phyloP scores from a whole-genome alignment of 495 filamentous ascomycete genomes.

The Wilcoxina mikolae region DNA sequence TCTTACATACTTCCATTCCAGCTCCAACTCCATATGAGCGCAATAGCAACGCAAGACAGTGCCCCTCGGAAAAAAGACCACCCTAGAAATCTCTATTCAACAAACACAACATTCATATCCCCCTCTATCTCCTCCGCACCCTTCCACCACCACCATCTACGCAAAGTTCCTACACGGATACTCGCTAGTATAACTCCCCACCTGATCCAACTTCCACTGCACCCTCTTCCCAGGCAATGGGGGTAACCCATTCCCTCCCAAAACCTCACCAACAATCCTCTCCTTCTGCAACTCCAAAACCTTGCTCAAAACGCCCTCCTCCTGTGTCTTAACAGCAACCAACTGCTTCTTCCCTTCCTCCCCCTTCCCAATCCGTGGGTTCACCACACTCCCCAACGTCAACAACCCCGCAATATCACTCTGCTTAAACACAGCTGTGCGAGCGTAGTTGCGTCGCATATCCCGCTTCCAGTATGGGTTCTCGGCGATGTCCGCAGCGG shows the following conservation, averaged over 20 bases:
- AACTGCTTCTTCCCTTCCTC: slow-evolving; percentile 70
- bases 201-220: slow-evolving; percentile 30
- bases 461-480: slow-evolving; percentile 99
- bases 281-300: slow-evolving; percentile 53
- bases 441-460: slow-evolving; percentile 69
- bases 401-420: slow-evolving; percentile 73
- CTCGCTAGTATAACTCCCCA: background rate
- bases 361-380: slow-evolving; percentile 69
- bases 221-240: slow-evolving; percentile 50
- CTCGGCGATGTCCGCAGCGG: slow-evolving; percentile 89
- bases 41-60: too few relatives aligned
- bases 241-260: slow-evolving; percentile 62
- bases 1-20: too few relatives aligned
- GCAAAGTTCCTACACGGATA: slow-evolving; percentile 7
- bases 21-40: too few relatives aligned
- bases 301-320: slow-evolving; percentile 50
- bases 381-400: slow-evolving; percentile 65
- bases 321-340: slow-evolving; percentile 59
- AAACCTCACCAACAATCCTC: slow-evolving; percentile 44
- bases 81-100: too few relatives aligned
- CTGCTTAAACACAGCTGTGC: slow-evolving; percentile 63
- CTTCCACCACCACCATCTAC: background rate
- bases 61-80: too few relatives aligned
- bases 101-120: too few relatives aligned
- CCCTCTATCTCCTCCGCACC: background rate